Base-by-base conservation (phyloP, 1,284 basidiomycete species). In the Tilletia horrida region DNA sequence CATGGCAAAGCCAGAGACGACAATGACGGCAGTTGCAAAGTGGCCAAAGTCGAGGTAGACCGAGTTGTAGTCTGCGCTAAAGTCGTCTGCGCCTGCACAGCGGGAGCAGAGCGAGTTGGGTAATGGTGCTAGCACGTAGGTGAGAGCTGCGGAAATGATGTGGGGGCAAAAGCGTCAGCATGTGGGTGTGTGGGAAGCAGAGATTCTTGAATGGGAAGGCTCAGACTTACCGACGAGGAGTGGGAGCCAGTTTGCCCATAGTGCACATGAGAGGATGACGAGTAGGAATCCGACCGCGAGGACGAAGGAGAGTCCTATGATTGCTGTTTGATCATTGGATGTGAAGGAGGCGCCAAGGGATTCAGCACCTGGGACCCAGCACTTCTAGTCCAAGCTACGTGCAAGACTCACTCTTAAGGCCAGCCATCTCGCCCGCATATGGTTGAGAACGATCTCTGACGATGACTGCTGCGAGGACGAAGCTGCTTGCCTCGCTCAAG, bases 231-330 rank as follows among this genome's bases (percentile, higher is more conserved):
- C 95, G 74, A 97, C 95, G 73, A 98, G 87, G 63, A 98, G 85
- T 57, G 96, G 96, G 16, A 98, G 85, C 96, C 96, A 99, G 83
- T 99, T 98, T 43, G 88, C 84, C 90, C 91, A 98, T 45, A 98
- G 85, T 27, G 96, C 95, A 82, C 96, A 98, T 0, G 92, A 94
- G 35, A 99, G 89, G 83, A 99, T 99, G 81, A 98, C 92, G 79
- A 98, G 88, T 67, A 98, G 85, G 84, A 98, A 99, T 29, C 96
- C 96, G 35, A 96, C 87, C 14, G 96, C 96, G 50, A 99, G 88
- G 67, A 97, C 91, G 83, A 98, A 96, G 3, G 95, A 93, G 43
- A 81, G 75, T 35, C 79, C 70, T 55, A 81, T 80, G 67, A 81
- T 76, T 42, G 79, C 79, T 81, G 72, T 29, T 47, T 29, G n/a